Evolutionary conservation across 495 filamentous ascomycete genomes (phyloP), one percentile per base, ranked within the genome.

Genomic region (Aspergillus affinis): DNA sequence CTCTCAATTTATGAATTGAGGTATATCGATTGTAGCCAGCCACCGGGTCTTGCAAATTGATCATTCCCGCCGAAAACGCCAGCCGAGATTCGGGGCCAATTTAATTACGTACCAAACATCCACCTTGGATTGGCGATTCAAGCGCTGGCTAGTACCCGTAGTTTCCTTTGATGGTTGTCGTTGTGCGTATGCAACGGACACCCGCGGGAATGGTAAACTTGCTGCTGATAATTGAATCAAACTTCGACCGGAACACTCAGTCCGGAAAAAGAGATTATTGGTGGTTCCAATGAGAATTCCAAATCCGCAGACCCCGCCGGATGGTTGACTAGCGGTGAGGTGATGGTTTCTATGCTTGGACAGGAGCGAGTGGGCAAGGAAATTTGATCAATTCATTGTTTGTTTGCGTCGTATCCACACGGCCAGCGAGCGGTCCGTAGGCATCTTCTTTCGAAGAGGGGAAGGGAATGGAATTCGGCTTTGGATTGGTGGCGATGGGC

Each of bases 291-390:
- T 41, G 10, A 41, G 36, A 12, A 41, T 41, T 41, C 36, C 36
- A 41, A 41, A 41, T 41, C 36, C 36, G 10, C 13, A 15, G 36
- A 41, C 36, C 36, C 36, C 36, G 13, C 36, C 36, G 36, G 36
- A 41, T 41, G 36, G 36, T 41, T 41, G 36, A 41, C 36, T 41
- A 41, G 36, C 36, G 36, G 36, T 41, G 36, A 15, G 36, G 36
- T 41, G 36, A 41, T 41, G 4, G 36, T 41, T 41, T 8, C 36
- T 41, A 41, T 41, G 36, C 36, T 41, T 13, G 36, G 36, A 41
- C 36, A 41, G 36, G 13, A 41, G 36, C 48, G 41, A 61, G 19
- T 49, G 51, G 56, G 53, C 57, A 59, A 62, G 56, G 23, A 57
- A 18, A 26, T 62, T 41, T 41, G 36, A 41, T 41, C 36, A 41